Evolutionary conservation across 257 asterid species (phyloP).

Genomic region (Nicotiana undulata): DNA sequence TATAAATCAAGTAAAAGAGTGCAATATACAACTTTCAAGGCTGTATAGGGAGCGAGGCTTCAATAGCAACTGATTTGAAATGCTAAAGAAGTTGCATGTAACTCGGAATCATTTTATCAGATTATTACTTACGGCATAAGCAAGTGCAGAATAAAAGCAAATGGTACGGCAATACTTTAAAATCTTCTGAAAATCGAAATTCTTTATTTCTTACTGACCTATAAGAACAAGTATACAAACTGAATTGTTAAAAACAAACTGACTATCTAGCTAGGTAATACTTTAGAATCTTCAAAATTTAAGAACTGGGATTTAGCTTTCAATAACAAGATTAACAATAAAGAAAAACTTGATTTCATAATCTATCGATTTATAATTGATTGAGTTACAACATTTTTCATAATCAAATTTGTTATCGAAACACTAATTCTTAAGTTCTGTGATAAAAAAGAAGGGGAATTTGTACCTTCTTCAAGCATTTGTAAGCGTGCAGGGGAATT

Average conservation of each 20-base stretch:
- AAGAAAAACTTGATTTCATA: background rate
- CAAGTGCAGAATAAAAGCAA: background rate
- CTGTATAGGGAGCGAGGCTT: background rate
- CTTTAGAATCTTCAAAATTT: background rate
- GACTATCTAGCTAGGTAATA: no score
- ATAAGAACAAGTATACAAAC: no score
- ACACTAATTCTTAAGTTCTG: background rate
- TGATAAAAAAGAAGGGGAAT: background rate
- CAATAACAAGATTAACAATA: background rate
- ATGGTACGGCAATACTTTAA: background rate
- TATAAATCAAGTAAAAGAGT: no score
- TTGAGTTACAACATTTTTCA: background rate
- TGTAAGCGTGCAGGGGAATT: background rate
- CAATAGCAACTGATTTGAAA: background rate
- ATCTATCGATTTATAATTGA: background rate
- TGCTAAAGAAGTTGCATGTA: background rate
- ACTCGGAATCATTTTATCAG: background rate
- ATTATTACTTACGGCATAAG: background rate
- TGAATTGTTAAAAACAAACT: no score
- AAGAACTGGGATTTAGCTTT: background rate
- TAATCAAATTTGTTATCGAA: background rate
- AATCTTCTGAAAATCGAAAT: background rate
- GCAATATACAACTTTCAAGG: background rate
- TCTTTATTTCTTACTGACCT: background rate
- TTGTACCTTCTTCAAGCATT: background rate